A percentile compares a stretch with the other conserved stretches of the same genome.
These are phyloP conservation scores for Aspergillus indologenus DNA, from an alignment of 495 filamentous ascomycete species.

Conservation along the genomic window DNA sequence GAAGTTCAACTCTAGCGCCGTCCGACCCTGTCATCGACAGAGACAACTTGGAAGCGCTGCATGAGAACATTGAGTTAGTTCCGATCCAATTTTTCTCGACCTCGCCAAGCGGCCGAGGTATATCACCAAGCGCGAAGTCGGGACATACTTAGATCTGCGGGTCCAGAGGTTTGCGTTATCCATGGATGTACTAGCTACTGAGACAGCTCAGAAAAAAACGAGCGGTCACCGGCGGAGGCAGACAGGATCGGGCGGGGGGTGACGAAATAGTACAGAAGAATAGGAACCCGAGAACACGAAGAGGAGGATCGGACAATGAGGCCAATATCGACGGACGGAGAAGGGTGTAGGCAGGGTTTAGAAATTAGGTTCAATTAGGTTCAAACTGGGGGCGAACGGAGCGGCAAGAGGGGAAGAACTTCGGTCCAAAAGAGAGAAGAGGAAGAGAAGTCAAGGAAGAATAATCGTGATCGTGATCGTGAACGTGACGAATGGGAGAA, in stretches of 20 bases:
- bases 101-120: not conserved
- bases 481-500: constrained; percentile 15
- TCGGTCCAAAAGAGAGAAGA: constrained; percentile 14
- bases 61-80: constrained; percentile 8
- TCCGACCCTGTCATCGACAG: constrained; percentile 69
- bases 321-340: not conserved
- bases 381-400: constrained; percentile 12
- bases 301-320: constrained; percentile 10
- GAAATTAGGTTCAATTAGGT: constrained; percentile 13
- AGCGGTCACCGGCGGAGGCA: constrained; percentile 36
- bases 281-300: constrained; percentile 6
- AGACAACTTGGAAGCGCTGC: constrained; percentile 82
- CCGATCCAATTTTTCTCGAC: not conserved
- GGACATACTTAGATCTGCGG: constrained; percentile 81
- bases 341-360: not conserved
- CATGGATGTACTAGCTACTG: constrained; percentile 45
- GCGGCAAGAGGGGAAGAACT: constrained; percentile 17
- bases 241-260: constrained; percentile 5
- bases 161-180: constrained; percentile 80
- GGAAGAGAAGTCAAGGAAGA: constrained; percentile 12
- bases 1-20: constrained; percentile 57
- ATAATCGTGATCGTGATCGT: constrained; percentile 27
- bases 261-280: not conserved
- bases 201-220: constrained; percentile 37
- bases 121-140: constrained; percentile 16